Evolutionary conservation across 1,139 yeast species (phyloP).

Genomic region (Debaryomyces sp.): DNA sequence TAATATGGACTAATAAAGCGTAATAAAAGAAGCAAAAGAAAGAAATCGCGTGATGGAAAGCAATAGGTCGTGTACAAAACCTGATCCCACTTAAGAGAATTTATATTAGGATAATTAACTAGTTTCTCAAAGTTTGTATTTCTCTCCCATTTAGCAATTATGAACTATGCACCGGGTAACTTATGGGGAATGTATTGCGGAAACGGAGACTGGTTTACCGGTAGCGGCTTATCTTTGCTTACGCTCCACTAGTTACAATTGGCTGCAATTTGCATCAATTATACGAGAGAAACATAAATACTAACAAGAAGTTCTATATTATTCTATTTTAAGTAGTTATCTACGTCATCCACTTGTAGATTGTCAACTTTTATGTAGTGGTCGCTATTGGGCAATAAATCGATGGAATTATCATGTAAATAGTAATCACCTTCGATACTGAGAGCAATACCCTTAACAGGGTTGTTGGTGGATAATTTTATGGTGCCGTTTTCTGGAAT

Average conservation of each 20-base stretch:
- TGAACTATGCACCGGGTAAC: not conserved
- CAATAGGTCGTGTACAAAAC: not conserved
- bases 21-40: not conserved
- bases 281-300: not conserved
- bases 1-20: not conserved
- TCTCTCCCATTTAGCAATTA: not conserved
- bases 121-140: not conserved
- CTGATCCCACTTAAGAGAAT: not conserved
- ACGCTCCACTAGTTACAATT: not conserved
- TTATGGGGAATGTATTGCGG: not conserved
- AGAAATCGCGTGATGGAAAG: constrained; percentile 1
- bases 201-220: not conserved
- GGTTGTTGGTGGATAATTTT: constrained; percentile 30
- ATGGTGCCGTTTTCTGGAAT: constrained; percentile 21
- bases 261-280: constrained; percentile 2
- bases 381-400: constrained; percentile 41
- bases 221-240: not conserved
- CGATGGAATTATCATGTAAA: constrained; percentile 46
- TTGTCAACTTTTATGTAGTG: constrained; percentile 1
- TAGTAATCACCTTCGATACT: constrained; percentile 21
- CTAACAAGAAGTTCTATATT: no score
- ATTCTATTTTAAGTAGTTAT: not conserved
- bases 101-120: not conserved
- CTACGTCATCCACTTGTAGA: not conserved
- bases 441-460: constrained; percentile 45